Percentiles rank a stretch among this genome's conserved stretches.
phyloP scores from a whole-genome alignment of 2,329 filamentous ascomycete species.

The Trichoderma koningiopsis region DNA sequence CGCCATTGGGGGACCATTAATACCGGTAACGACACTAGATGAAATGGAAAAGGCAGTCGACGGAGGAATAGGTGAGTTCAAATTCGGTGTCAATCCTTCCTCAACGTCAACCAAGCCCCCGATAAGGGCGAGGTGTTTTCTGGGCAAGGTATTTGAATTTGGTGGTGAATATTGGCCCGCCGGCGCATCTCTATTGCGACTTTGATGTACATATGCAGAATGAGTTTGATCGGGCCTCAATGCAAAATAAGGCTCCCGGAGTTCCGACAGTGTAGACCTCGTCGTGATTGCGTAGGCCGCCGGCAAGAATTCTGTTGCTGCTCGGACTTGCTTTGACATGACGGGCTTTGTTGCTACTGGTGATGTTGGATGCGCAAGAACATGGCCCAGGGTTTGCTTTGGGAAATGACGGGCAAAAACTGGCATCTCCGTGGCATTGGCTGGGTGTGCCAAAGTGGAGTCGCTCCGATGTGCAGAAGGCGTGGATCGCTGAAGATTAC shows the following conservation, averaged over 20 bases:
- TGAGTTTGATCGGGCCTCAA: neutral
- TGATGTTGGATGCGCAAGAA: neutral
- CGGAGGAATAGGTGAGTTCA: neutral
- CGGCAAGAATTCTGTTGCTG: neutral
- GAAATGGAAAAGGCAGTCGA: neutral
- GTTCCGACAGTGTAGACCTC: neutral
- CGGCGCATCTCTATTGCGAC: neutral
- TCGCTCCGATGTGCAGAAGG: neutral
- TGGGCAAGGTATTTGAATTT: neutral
- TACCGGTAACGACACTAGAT: neutral
- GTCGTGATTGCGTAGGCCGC: neutral
- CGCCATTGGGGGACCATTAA: neutral
- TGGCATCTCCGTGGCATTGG: neutral
- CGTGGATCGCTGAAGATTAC: neutral
- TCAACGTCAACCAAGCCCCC: neutral
- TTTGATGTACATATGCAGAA: neutral
- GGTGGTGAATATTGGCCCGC: neutral
- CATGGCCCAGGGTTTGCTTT: neutral
- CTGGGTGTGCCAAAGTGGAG: neutral
- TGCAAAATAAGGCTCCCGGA: slow-evolving; percentile 14
- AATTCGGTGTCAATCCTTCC: neutral
- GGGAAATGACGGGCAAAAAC: neutral
- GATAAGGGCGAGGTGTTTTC: neutral
- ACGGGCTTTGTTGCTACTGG: neutral
- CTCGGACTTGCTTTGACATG: neutral